Evolutionary conservation across 768 basidiomycete species (phyloP), one percentile per base, ranked within the genome.

Genomic region (Stropharia rugosoannulata): DNA sequence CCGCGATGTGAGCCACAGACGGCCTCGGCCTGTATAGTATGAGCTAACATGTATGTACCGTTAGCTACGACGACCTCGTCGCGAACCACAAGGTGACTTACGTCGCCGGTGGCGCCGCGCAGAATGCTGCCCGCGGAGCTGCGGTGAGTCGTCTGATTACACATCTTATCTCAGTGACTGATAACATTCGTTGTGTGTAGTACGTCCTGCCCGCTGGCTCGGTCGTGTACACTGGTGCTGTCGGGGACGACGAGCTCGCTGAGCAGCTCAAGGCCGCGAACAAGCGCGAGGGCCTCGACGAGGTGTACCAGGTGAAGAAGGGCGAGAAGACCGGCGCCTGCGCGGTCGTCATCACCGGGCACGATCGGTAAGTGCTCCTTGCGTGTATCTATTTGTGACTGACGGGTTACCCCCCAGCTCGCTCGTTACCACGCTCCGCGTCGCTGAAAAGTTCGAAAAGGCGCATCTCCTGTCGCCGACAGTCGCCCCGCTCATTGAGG

Each of bases 91-190:
- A 88, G 57, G 82, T 93, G 49, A 87, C 86, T 49, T 99, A 95
- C 66, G 95, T 98, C 51, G 96, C 97, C 51, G 97, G 97, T 57
- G 97, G 97, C 65, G 96, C 97, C 27, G 85, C 93, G 27, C 97
- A 99, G 72, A 99, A 99, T 67, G 85, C 95, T 66, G 95, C 96
- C 54, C 90, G 97, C 48, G 95, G 87, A 61, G 97, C 96, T 63
- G 95, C 97, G 43, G 96, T 97, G 71, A 58, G 93, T 74, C 22
- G 37, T 39, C 27, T 12, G 19, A 8, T 37, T 44, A 22, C n/a
- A 12, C 3, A 37, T 27, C 22, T 39, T 27, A 29, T 25, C 19
- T 35, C 46, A 37, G 32, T 49, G 51, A 49, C 44, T 51, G 59
- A 10, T 49, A 62, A 55, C 58, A 42, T 55, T 58, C 43, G 15